A percentile compares a stretch with the other conserved stretches of the same genome.
These are phyloP conservation scores for Shiraia bambusicola DNA, from an alignment of 2,329 filamentous ascomycete genomes.

Conservation along the genomic window DNA sequence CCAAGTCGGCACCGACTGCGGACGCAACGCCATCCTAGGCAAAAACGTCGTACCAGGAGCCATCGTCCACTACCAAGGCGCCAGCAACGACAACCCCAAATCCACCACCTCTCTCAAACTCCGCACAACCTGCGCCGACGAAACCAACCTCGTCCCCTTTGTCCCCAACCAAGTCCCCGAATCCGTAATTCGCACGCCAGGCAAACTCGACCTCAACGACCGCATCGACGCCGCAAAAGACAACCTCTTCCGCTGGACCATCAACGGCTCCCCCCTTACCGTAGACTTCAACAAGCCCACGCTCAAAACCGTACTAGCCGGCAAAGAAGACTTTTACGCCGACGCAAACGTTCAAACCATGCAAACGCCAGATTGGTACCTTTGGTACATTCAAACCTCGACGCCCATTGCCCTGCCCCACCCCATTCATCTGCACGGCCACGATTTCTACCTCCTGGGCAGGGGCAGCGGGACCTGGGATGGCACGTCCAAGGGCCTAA, in stretches of 20 bases:
- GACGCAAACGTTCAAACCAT: slow-evolving; percentile 36
- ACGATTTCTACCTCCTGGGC: slow-evolving; percentile 48
- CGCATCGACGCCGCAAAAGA: slow-evolving; percentile 33
- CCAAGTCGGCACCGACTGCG: slow-evolving; percentile 36
- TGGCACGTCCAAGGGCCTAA: slow-evolving; percentile 33
- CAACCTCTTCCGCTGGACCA: slow-evolving; percentile 48
- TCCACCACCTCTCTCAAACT: slow-evolving; percentile 33
- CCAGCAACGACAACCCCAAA: slow-evolving; percentile 38
- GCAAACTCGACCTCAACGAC: slow-evolving; percentile 33
- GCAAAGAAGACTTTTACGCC: slow-evolving; percentile 22
- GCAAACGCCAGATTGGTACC: slow-evolving; percentile 43
- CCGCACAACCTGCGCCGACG: slow-evolving; percentile 44
- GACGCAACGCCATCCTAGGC: slow-evolving; percentile 27
- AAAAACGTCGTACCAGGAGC: slow-evolving; percentile 40
- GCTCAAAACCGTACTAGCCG: slow-evolving; percentile 46
- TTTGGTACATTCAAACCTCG: slow-evolving; percentile 51
- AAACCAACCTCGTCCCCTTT: slow-evolving; percentile 42
- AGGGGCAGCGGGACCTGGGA: slow-evolving; percentile 41
- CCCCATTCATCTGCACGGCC: slow-evolving; percentile 46
- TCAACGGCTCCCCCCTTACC: slow-evolving; percentile 44
- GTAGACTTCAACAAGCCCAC: slow-evolving; percentile 49
- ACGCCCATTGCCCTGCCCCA: slow-evolving; percentile 40
- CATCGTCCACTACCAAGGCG: slow-evolving; percentile 45
- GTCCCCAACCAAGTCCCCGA: slow-evolving; percentile 45
- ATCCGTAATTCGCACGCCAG: slow-evolving; percentile 28